A percentile compares a stretch with the other conserved stretches of the same genome.
These are phyloP conservation scores for Aspergillus fijiensis DNA, from an alignment of 2,329 filamentous ascomycete species.

Conservation along the genomic window DNA sequence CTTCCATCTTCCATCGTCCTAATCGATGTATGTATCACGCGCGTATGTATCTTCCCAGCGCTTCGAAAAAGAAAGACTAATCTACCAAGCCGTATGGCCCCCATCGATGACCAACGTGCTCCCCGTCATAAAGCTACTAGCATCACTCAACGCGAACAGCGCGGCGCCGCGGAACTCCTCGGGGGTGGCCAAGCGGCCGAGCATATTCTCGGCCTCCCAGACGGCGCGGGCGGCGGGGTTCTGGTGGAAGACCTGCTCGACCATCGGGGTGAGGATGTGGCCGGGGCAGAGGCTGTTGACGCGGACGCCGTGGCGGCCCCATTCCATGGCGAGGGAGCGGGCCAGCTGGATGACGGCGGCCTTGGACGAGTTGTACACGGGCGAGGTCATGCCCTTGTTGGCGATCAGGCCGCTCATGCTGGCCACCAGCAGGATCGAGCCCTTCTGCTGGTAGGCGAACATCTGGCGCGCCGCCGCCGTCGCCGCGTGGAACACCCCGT, in stretches of 20 bases:
- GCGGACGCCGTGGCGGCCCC: slow-evolving; percentile 51
- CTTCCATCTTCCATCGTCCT: too few relatives aligned
- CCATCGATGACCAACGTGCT: slow-evolving; percentile 70
- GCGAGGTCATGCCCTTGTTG: slow-evolving; percentile 47
- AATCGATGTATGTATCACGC: too few relatives aligned
- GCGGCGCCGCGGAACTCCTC: slow-evolving; percentile 65
- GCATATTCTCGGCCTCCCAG: slow-evolving; percentile 51
- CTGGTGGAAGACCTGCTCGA: slow-evolving; percentile 72
- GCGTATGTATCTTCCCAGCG: background rate
- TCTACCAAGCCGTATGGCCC: slow-evolving; percentile 58
- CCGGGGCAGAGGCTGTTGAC: slow-evolving; percentile 57
- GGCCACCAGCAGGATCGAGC: slow-evolving; percentile 51
- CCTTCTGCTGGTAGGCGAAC: slow-evolving; percentile 50
- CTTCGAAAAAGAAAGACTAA: background rate
- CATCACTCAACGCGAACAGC: slow-evolving; percentile 66
- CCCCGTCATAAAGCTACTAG: slow-evolving; percentile 69
- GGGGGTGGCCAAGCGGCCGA: slow-evolving; percentile 55
- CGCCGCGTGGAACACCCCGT: slow-evolving; percentile 51
- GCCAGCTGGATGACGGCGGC: slow-evolving; percentile 54
- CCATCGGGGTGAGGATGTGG: slow-evolving; percentile 69
- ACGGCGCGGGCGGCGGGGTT: slow-evolving; percentile 60
- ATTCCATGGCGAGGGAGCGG: slow-evolving; percentile 55
- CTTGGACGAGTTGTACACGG: slow-evolving; percentile 56
- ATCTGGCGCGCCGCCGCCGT: slow-evolving; percentile 51
- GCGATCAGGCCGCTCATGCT: slow-evolving; percentile 54